Percentiles rank a stretch among this genome's conserved stretches.
Evolutionary conservation across 78 protist species (phyloP).

Genomic region (Polysphondylium violaceum): DNA sequence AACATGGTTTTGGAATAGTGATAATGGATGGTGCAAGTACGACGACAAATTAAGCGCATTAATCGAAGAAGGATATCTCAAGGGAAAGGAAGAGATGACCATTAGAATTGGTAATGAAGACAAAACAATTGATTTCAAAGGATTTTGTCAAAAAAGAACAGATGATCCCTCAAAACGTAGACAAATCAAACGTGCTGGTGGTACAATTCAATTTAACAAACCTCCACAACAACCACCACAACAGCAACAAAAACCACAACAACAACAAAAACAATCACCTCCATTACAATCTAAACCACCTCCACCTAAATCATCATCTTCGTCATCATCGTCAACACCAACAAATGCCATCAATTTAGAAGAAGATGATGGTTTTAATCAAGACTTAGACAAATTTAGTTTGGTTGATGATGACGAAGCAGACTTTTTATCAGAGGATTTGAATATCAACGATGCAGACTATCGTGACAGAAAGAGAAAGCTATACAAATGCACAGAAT

Average conservation of each 20-base stretch:
- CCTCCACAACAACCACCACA: background rate
- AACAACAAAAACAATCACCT: background rate
- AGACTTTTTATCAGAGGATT: slow-evolving; percentile 2
- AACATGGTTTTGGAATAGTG: slow-evolving; percentile 52
- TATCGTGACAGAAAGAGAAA: slow-evolving; percentile 30
- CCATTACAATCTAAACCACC: too few relatives aligned
- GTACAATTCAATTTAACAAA: background rate
- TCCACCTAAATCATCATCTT: background rate
- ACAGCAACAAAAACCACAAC: background rate
- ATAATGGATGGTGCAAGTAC: slow-evolving; percentile 30
- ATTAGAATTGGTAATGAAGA: slow-evolving; percentile 2
- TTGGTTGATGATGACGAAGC: slow-evolving; percentile 1
- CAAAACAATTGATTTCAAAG: slow-evolving; percentile 21
- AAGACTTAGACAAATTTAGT: background rate
- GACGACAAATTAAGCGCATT: background rate
- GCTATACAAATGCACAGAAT: slow-evolving; percentile 40
- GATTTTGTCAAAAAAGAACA: slow-evolving; percentile 58
- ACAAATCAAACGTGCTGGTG: slow-evolving; percentile 19
- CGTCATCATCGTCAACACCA: slow-evolving; percentile 5
- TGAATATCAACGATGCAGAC: slow-evolving; percentile 26
- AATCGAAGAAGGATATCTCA: slow-evolving; percentile 24
- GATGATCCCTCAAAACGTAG: slow-evolving; percentile 46
- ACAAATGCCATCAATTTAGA: background rate
- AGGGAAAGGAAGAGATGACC: background rate
- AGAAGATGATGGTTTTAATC: slow-evolving; percentile 7